Base-by-base conservation (phyloP, 768 basidiomycete species). In the Asterophora lycoperdoides region DNA sequence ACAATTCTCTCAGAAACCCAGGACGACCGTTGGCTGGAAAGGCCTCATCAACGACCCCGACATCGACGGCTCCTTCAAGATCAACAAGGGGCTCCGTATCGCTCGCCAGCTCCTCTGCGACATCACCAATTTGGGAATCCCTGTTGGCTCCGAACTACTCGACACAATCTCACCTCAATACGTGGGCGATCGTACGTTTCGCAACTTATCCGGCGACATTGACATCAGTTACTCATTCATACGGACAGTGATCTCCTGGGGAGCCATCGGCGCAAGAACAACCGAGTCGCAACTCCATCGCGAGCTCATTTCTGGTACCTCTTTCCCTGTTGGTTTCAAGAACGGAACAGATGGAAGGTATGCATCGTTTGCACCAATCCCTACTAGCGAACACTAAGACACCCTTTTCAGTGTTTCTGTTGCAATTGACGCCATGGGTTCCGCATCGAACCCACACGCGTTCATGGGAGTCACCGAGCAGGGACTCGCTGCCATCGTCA, bases 341-440 rank as follows among this genome's bases (percentile, higher is more conserved):
- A 99, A 99, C 65, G 95, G 96, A 45, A 99, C 96, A 3, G 95
- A n/a, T n/a, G n/a, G n/a, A n/a, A n/a, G n/a, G n/a, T n/a, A n/a
- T n/a, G n/a, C n/a, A n/a, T n/a, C n/a, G 6, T 6, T 48, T n/a
- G n/a, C n/a, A n/a, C n/a, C n/a, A n/a, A n/a, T n/a, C n/a, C n/a
- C n/a, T n/a, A n/a, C n/a, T n/a, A n/a, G 10, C 29, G 10, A 29
- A 5, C 10, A 5, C 5, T n/a, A n/a, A n/a, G n/a, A n/a, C n/a
- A n/a, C n/a, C n/a, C n/a, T n/a, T 63, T 66, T 53, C n/a, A 83
- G 81, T 50, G 84, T 97, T n/a, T n/a, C n/a, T n/a, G n/a, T n/a
- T n/a, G n/a, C n/a, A n/a, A n/a, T n/a, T n/a, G n/a, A n/a, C n/a
- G 96, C 95, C 14, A 97, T 98, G 94, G 81, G 84, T 52, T 85